These are phyloP conservation scores for Persicaria maculosa DNA, from an alignment of 148 eudicot genomes.

Conservation along the genomic window DNA sequence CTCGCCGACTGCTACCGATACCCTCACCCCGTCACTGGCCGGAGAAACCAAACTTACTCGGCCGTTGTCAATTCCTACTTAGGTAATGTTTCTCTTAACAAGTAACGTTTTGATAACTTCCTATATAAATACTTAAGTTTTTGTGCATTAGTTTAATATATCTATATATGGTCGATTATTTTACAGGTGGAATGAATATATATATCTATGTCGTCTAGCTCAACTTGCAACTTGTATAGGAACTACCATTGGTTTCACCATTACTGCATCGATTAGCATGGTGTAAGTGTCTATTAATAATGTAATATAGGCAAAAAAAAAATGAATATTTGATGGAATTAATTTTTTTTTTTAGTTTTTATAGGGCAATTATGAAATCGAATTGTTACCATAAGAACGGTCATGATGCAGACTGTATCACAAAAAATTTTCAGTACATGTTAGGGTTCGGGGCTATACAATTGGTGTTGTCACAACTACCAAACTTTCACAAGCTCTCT, in stretches of 20 bases:
- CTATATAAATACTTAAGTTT: too few relatives aligned
- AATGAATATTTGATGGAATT: neutral
- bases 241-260: conserved; percentile 49
- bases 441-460: conserved; percentile 47
- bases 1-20: conserved; percentile 60
- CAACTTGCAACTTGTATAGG: too few relatives aligned
- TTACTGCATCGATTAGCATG: conserved; percentile 67
- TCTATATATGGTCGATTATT: neutral
- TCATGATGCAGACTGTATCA: conserved; percentile 25
- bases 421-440: conserved; percentile 63
- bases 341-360: neutral
- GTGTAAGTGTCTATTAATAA: conserved; percentile 24
- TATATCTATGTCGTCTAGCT: too few relatives aligned
- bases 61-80: conserved; percentile 44
- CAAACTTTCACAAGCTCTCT: conserved; percentile 61
- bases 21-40: conserved; percentile 44
- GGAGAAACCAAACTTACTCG: conserved; percentile 48
- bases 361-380: conserved; percentile 58
- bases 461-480: conserved; percentile 60
- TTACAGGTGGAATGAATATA: neutral
- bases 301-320: neutral
- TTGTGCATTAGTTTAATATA: too few relatives aligned
- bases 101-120: too few relatives aligned
- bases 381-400: conserved; percentile 54
- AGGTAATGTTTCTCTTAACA: too few relatives aligned